Evolutionary conservation across 148 eudicot genomes (phyloP), one percentile per base, ranked within the genome.

Genomic region (Cornus florida): DNA sequence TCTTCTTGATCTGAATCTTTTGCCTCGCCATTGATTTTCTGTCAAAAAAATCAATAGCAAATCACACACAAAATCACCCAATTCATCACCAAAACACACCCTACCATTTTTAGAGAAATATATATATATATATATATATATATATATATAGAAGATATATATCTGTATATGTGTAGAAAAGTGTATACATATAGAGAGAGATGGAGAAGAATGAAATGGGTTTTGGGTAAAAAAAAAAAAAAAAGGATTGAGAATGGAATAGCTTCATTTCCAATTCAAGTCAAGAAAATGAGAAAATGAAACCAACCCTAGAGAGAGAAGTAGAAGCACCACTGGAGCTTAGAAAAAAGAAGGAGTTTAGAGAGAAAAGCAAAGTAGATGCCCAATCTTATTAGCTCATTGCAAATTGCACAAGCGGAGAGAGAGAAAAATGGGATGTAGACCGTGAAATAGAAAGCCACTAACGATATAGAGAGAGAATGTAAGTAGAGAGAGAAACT

Each of bases 1-100:
- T 80, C 75, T 75, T 80, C 77, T 80, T 80, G 32, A 80, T 80
- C 75, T 80, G 74, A 75, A 75, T 80, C 28, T 62, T 80, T n/a
- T 75, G 83, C n/a, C 83, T 80, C 70, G 69, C 83, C 83, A 80
- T 80, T 75, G 73, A 67, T 23, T 39, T 14, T 35, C 38, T 35
- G 2, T 71, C 48, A 13, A 7, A 11, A 2, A 10, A 48, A 12
- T 7, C 4, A 69, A 19, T 35, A 11, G 28, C 22, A 32, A 16
- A 24, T 64, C 56, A 7, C 12, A 14, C 48, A 20, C 10, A 7
- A 41, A 46, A 28, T 3, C 31, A 41, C 16, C 11, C 38, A 2
- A 14, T 35, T 35, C 38, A n/a, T 10, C 8, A 39, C 38, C 74
- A 59, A 41, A 20, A 46, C 23, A 23, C 73, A n/a, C 38, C 12